These are phyloP conservation scores for Vachellia collinsii DNA, from an alignment of 306 rosid species.

Conservation along the genomic window DNA sequence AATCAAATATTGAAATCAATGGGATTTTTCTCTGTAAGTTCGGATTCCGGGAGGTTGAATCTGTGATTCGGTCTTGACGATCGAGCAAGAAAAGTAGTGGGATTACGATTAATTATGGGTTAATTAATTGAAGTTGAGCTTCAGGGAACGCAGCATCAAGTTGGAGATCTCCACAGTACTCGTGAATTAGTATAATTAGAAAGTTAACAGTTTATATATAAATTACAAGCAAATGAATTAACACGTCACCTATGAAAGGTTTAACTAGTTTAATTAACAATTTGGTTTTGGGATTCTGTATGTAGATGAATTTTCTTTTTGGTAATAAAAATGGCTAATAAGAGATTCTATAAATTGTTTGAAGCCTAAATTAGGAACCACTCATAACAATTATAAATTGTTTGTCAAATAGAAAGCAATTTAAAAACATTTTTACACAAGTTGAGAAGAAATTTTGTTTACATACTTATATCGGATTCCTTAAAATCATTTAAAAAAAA, in stretches of 20 bases:
- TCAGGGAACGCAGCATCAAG: slow-evolving; percentile 41
- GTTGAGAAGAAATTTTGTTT: too few relatives aligned
- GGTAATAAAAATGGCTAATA: not conserved
- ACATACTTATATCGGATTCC: too few relatives aligned
- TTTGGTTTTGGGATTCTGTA: not conserved
- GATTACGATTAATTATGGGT: not conserved
- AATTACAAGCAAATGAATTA: too few relatives aligned
- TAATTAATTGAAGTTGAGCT: slow-evolving; percentile 36
- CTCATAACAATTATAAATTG: too few relatives aligned
- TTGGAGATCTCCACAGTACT: slow-evolving; percentile 11
- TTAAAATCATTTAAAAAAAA: too few relatives aligned
- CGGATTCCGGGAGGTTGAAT: not conserved
- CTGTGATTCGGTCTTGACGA: slow-evolving; percentile 38
- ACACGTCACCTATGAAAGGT: too few relatives aligned
- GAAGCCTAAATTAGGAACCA: too few relatives aligned
- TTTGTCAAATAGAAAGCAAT: too few relatives aligned
- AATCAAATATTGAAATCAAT: slow-evolving; percentile 12
- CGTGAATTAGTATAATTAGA: not conserved
- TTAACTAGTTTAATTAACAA: too few relatives aligned
- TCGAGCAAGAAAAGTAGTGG: slow-evolving; percentile 20
- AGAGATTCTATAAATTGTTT: too few relatives aligned
- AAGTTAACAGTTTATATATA: too few relatives aligned
- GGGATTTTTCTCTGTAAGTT: not conserved
- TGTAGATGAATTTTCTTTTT: not conserved
- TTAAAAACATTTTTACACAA: too few relatives aligned